phyloP scores from a whole-genome alignment of 2,329 filamentous ascomycete genomes.

The Sporothrix phasma region DNA sequence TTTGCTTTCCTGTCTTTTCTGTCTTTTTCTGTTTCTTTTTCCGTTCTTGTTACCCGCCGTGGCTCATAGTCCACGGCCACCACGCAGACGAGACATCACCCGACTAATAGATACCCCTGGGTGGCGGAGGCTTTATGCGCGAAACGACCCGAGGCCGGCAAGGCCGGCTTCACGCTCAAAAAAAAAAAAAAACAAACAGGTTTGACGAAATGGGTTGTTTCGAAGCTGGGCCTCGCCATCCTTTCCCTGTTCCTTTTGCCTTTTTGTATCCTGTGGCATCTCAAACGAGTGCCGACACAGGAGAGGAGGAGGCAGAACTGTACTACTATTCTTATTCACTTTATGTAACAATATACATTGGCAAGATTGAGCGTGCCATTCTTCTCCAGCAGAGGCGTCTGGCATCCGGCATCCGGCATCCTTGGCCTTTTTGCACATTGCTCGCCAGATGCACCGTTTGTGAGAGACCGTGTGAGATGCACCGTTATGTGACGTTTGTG shows the following conservation, averaged over 20 bases:
- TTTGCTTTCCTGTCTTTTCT: background rate
- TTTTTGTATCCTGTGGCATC: background rate
- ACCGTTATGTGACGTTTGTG: too few species aligned
- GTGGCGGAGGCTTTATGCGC: background rate
- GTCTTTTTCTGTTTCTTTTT: background rate
- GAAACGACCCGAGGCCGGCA: background rate
- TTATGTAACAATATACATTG: background rate
- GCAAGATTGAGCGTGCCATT: background rate
- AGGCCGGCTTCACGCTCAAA: background rate
- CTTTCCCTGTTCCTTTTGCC: background rate
- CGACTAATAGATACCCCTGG: conserved; percentile 4
- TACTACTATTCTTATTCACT: background rate
- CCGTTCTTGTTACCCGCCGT: background rate
- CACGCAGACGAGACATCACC: background rate
- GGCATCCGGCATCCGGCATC: too few species aligned
- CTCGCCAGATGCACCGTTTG: too few species aligned
- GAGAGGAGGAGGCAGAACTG: background rate
- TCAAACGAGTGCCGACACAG: background rate
- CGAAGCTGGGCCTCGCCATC: background rate
- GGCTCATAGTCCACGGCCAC: too few species aligned
- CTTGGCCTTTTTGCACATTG: too few species aligned
- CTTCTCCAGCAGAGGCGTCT: background rate
- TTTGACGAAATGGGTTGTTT: too few species aligned
- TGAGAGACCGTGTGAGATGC: too few species aligned
- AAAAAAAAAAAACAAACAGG: background rate